Evolutionary conservation across 2,329 filamentous ascomycete species (phyloP), one percentile per base, ranked within the genome.

Genomic region (Scedosporium dehoogii): DNA sequence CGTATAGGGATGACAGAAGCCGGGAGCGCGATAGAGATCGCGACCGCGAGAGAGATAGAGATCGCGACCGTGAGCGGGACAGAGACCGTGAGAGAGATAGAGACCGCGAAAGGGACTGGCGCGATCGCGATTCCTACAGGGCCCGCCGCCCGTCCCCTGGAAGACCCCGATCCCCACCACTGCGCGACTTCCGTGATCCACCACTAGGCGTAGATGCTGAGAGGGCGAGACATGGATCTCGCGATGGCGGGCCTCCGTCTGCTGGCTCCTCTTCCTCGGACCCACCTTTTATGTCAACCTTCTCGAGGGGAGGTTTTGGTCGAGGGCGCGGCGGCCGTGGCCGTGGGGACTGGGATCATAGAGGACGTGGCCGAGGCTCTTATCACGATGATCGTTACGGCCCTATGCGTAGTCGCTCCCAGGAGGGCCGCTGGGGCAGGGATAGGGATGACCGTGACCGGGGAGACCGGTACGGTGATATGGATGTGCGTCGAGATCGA

Each of bases 201-300:
- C 48, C 48, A 0, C 77, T 86, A 38, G 85, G 85, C 57, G 76
- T 88, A 6, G 89, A 92, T 66, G 79, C 85, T 6, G 85, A 87
- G 63, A 81, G 89, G 63, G 84, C 85, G 18, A 80, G 88, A 61
- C 80, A 88, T 57, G 85, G 82, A 16, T 91, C 88, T 7, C 81
- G 89, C 68, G 89, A 92, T 68, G 89, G 73, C 9, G 76, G 88
- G 0, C 88, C 89, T 10, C 81, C 85, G 23, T 89, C 88, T 1
- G 87, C 86, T 18, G 86, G 86, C 4, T 90, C 89, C 3, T 85
- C 85, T 9, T 85, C 85, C 23, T 89, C 88, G 0, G 89, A 92
- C 65, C 81, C 84, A 12, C 79, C 82, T 1, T 86, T 87, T 63
- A 81, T 18, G 69, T 74, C 64, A 73, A 78, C 7, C 78, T 78